These are phyloP conservation scores for Colletotrichum aenigma DNA, from an alignment of 2,329 filamentous ascomycete genomes.

Conservation along the genomic window DNA sequence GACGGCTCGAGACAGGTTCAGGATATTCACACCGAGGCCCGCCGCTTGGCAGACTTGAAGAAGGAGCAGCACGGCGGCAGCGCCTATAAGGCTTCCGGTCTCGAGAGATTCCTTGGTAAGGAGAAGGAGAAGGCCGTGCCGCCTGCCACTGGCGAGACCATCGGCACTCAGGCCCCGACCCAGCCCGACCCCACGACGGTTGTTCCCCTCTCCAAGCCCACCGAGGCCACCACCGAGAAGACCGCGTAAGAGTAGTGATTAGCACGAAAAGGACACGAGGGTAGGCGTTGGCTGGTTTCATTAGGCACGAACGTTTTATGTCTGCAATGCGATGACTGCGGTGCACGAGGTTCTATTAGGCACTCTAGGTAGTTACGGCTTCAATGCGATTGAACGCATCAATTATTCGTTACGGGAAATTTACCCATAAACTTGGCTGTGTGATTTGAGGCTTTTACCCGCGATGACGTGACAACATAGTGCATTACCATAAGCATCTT, in stretches of 20 bases:
- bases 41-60: constrained; percentile 88
- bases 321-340: constrained; percentile 3
- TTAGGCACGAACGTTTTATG: constrained; percentile 8
- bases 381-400: background rate
- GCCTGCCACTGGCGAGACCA: constrained; percentile 53
- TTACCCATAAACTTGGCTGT: rapidly evolving
- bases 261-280: background rate
- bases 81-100: constrained; percentile 62
- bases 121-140: constrained; percentile 57
- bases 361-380: background rate
- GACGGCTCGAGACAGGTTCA: constrained; percentile 86
- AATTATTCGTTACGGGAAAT: background rate
- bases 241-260: background rate
- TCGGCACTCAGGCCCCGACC: constrained; percentile 23
- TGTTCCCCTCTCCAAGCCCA: constrained; percentile 21
- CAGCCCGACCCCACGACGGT: constrained; percentile 17
- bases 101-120: constrained; percentile 63
- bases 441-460: background rate
- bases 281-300: constrained; percentile 16
- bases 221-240: constrained; percentile 28
- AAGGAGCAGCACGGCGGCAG: constrained; percentile 64
- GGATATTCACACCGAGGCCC: constrained; percentile 92
- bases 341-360: background rate
- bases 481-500: background rate
- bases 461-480: background rate